Base-by-base conservation (phyloP, 2,329 filamentous ascomycete species). In the Trichoderma atroviride region DNA sequence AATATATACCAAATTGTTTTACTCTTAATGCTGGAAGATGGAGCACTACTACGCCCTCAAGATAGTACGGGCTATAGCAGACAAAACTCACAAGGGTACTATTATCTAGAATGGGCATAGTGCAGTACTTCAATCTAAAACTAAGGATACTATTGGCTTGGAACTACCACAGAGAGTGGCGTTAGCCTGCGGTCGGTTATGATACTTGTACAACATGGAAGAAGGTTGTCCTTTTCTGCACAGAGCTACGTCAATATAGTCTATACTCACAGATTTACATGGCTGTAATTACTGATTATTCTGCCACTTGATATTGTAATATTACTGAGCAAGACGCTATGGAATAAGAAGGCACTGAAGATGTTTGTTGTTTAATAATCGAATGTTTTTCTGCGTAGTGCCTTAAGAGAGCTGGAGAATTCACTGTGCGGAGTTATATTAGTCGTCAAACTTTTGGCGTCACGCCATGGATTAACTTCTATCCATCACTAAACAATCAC, bases 21-120 rank as follows among this genome's bases (percentile, higher is more conserved):
- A 0, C 40, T 43, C 19, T 43, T 3, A 10, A 29, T 24, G 19
- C n/a, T 56, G 31, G 10, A n/a, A n/a, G 7, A 43, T 19, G 14
- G 35, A 37, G 16, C 13, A 40, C 55, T 56, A 31, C 27, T 64
- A 33, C 29, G 40, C 40, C 5, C n/a, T 4, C 1, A n/a, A 9
- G 5, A 43, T 43, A 43, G 40, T 4, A 43, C 40, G 40, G 40
- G 2, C 4, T n/a, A 7, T 40, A 7, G 40, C 40, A 43, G 40
- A 43, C 16, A 43, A 5, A 5, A 19, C 7, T 65, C 22, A 16
- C 62, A 65, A 29, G 62, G 62, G 62, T 65, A 65, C 62, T 65
- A 14, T 31, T 65, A 27, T 43, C 62, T n/a, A 4, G 24, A 43
- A 43, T 14, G 0, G 29, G 35, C 31, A 65, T 65, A 65, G 62